A percentile compares a stretch with the other conserved stretches of the same genome.
Conservation (phyloP, 108 stramenopile genomes). For the Cyclotella choctawhatcheeana region DNA sequence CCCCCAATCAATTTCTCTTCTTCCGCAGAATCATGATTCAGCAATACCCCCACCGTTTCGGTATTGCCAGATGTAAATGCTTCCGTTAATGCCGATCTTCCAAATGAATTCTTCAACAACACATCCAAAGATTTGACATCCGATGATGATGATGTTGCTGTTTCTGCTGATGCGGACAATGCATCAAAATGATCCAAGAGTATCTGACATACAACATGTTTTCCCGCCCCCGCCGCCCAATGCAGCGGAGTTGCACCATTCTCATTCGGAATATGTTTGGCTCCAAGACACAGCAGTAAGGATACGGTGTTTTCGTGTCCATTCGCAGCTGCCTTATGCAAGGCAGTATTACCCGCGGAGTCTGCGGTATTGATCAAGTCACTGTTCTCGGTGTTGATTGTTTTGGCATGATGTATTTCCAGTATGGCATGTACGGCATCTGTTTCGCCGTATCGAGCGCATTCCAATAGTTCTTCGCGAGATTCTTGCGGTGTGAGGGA, state of each 20-base stretch:
- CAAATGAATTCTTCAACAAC: constrained; percentile 76
- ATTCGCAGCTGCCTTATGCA: constrained; percentile 88
- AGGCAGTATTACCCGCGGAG: constrained; percentile 59
- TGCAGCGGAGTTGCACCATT: constrained; percentile 84
- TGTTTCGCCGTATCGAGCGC: constrained; percentile 79
- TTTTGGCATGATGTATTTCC: constrained; percentile 21
- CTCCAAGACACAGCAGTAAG: constrained; percentile 52
- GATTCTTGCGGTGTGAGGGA: constrained; percentile 53
- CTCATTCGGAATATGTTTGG: constrained; percentile 47
- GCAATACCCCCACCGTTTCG: constrained; percentile 62
- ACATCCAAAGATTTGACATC: constrained; percentile 75
- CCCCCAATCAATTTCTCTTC: constrained; percentile 81
- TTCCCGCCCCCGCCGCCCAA: constrained; percentile 85
- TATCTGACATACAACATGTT: constrained; percentile 56
- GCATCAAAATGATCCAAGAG: constrained; percentile 58
- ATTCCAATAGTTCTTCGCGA: constrained; percentile 64
- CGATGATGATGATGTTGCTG: too few relatives aligned
- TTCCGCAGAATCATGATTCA: constrained; percentile 87
- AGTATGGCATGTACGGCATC: constrained; percentile 72
- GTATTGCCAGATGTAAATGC: constrained; percentile 77
- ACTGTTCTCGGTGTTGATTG: neutral
- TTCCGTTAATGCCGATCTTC: constrained; percentile 86
- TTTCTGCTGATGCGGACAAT: neutral
- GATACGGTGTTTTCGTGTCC: constrained; percentile 60
- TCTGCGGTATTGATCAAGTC: constrained; percentile 38